These are phyloP conservation scores for Emmonsiellopsis sp. DNA, from an alignment of 2,329 filamentous ascomycete genomes.

Conservation along the genomic window DNA sequence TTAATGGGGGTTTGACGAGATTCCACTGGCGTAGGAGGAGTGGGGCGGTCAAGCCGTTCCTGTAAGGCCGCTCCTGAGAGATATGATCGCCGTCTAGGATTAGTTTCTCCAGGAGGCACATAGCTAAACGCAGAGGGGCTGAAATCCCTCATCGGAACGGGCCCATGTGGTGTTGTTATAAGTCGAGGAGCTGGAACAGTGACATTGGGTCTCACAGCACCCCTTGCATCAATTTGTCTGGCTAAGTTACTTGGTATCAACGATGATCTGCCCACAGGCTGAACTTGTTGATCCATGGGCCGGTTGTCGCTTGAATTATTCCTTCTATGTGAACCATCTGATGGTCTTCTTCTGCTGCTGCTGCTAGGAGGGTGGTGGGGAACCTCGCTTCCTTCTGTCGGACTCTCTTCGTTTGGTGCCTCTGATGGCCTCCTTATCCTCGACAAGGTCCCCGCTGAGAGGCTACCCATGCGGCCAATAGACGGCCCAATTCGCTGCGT, in stretches of 20 bases:
- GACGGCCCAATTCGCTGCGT: slow-evolving; percentile 19
- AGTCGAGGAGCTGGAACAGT: background rate
- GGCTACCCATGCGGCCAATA: slow-evolving; percentile 20
- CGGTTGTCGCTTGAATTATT: background rate
- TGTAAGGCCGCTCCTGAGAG: background rate
- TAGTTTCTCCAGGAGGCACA: background rate
- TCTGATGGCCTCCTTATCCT: background rate
- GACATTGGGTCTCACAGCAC: background rate
- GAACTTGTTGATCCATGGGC: background rate
- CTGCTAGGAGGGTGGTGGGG: background rate
- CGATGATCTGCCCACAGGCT: background rate
- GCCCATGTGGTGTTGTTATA: background rate
- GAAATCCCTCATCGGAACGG: background rate
- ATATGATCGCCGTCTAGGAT: background rate
- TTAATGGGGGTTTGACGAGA: background rate
- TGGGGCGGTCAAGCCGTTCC: background rate
- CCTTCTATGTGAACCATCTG: background rate
- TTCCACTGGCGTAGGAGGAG: background rate
- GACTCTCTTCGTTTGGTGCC: background rate
- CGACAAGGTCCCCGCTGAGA: background rate
- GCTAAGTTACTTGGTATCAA: background rate
- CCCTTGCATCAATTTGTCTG: background rate
- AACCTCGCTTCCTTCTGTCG: background rate
- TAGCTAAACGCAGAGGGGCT: background rate
- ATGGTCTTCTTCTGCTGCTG: background rate